Base-by-base conservation (phyloP, 306 rosid species). In the Hippophae rhamnoides region DNA sequence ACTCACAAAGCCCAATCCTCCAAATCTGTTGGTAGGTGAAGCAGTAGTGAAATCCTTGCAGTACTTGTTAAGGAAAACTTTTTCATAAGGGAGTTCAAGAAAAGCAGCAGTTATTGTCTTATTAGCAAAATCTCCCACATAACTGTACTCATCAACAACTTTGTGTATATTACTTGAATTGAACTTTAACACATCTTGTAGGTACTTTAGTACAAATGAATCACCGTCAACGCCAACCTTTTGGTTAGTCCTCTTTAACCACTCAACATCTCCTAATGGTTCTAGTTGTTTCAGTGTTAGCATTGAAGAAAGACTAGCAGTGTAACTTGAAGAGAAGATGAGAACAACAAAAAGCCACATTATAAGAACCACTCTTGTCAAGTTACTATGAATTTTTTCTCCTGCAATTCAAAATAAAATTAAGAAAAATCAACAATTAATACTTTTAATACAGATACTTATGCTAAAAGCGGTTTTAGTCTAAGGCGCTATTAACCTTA, bases 1-100 rank as follows among this genome's bases (percentile, higher is more conserved):
- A 74, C 94, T 79, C 56, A 89, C 94, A 83, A 85, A 89, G 70
- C 82, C 85, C 6, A 82, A 63, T 54, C 96, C 96, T 72, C 90
- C 96, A 69, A 66, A 83, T 70, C 79, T 81, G 66, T 41, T 43
- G 60, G 77, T 62, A 43, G 74, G 67, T 42, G 69, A 31, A 9
- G 75, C 52, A 66, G 72, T 60, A 27, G 74, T 66, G 61, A 52
- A 85, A 13, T 61, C 78, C 12, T 65, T 64, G 78, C 94, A 82
- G 69, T 78, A 61, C 49, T 62, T 50, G 62, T 68, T 67, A 47
- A 77, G 64, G 69, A 76, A 85, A 11, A 57, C 79, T 68, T 77
- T 70, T 13, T 76, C 83, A 54, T 85, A 82, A 13, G 90, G 96
- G 41, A 85, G 67, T 68, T 89, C 94, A 10, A 83, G 81, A 81